Evolutionary conservation across 1,284 basidiomycete species (phyloP).

Genomic region (Sanghuangporus baumii): DNA sequence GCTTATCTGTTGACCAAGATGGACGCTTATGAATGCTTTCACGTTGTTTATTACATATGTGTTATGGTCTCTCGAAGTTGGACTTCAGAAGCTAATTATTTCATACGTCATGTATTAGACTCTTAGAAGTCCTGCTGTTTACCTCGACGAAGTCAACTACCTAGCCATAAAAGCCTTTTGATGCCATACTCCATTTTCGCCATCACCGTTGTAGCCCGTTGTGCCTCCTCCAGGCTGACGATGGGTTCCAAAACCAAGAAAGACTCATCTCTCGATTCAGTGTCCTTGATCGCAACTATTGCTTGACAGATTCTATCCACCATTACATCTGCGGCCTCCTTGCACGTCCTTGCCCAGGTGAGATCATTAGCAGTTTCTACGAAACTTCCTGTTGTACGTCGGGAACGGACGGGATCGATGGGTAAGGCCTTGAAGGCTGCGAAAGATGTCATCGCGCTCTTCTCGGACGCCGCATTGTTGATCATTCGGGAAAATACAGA

Average conservation of each 20-base stretch:
- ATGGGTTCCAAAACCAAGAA: constrained; percentile 70
- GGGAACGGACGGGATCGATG: constrained; percentile 55
- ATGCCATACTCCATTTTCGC: constrained; percentile 89
- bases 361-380: constrained; percentile 58
- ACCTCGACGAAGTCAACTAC: constrained; percentile 36
- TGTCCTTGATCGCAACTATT: constrained; percentile 44
- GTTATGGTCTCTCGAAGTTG: neutral
- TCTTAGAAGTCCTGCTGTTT: neutral
- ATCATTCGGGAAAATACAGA: constrained; percentile 29
- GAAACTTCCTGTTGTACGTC: constrained; percentile 48
- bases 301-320: constrained; percentile 65
- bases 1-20: constrained; percentile 2
- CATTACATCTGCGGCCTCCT: constrained; percentile 70
- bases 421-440: constrained; percentile 75
- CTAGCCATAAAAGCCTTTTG: constrained; percentile 83
- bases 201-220: constrained; percentile 75
- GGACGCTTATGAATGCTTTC: neutral
- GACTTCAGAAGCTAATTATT: neutral
- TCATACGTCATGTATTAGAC: neutral
- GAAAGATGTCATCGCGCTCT: constrained; percentile 38
- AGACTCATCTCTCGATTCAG: constrained; percentile 41
- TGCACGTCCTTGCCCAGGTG: constrained; percentile 58
- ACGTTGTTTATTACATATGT: constrained; percentile 7
- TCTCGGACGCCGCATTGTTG: constrained; percentile 28
- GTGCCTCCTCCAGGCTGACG: constrained; percentile 77